Base-by-base conservation (phyloP, 345 rosid species). In the Camelina hispida region DNA sequence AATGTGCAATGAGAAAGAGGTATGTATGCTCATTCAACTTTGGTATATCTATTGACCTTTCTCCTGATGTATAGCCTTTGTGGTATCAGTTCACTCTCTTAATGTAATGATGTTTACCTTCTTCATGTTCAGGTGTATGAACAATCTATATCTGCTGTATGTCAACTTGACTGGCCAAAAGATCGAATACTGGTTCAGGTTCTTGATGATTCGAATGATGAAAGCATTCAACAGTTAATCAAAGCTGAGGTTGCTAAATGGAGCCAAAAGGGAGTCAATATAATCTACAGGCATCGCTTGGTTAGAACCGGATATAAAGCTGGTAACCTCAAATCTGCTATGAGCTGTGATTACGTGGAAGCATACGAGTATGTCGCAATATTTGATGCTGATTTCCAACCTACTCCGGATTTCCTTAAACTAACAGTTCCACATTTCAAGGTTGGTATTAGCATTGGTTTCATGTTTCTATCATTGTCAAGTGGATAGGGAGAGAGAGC, bases 111-210 rank as follows among this genome's bases (percentile, higher is more conserved):
- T 55, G 51, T 76, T 53, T 76, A 47, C 46, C 10, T 53, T 57
- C 47, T 59, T 55, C 51, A 70, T 66, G 30, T 79, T 42, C 75
- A 91, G 96, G 96, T 91, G 9, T 91, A 88, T 68, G 89, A 87
- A 54, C 93, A 91, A 78, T 91, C 97, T 47, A 91, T 88, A 42
- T 83, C 90, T 72, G 96, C 96, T 50, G 91, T 88, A 66, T 87
- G 97, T 78, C 97, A 88, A 76, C 81, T 91, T 68, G 90, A 88
- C 79, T 91, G 97, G 97, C 97, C 93, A 28, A 91, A 82, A 74
- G 92, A 91, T 34, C 76, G 83, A 23, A 37, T 91, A 50, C 69
- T 91, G 9, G 83, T 91, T 83, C 93, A 91, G 72, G 88, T 91
- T 78, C 97, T 91, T 4, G 97, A 91, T 40, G 96, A 91, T 72